Conservation (phyloP, 1,284 basidiomycete species). For the Mycena sp. region DNA sequence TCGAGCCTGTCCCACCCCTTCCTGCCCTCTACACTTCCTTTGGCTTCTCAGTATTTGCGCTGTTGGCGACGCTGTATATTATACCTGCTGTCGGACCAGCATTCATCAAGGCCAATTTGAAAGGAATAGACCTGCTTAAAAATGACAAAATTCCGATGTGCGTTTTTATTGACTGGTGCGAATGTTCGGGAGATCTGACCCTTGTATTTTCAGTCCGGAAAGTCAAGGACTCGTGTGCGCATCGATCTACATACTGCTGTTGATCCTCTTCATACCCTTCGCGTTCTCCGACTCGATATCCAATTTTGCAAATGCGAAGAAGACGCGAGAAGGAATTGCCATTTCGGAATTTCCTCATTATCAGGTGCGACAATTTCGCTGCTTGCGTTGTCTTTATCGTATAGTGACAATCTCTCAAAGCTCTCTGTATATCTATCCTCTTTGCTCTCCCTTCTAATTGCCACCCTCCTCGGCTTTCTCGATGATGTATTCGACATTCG, state of each 20-base stretch:
- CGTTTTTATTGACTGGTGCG: constrained; percentile 38
- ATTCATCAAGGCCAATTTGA: constrained; percentile 81
- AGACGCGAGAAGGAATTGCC: constrained; percentile 67
- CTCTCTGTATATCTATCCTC: constrained; percentile 94
- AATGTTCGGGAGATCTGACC: constrained; percentile 2
- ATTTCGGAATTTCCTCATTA: constrained; percentile 86
- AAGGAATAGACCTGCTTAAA: constrained; percentile 87
- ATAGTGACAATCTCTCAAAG: constrained; percentile 47
- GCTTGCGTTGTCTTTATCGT: not conserved
- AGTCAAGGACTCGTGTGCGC: constrained; percentile 93
- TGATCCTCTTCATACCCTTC: constrained; percentile 91
- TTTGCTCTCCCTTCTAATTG: constrained; percentile 89
- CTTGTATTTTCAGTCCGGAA: constrained; percentile 76
- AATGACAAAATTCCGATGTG: constrained; percentile 77
- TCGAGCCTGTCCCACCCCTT: constrained; percentile 72
- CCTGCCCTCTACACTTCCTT: constrained; percentile 78
- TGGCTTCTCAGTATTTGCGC: constrained; percentile 84
- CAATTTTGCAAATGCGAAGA: constrained; percentile 50
- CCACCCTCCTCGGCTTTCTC: constrained; percentile 94
- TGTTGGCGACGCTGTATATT: constrained; percentile 76
- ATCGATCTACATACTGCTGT: constrained; percentile 85
- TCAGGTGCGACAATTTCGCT: constrained; percentile 74
- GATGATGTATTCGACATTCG: constrained; percentile 99
- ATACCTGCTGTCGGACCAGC: constrained; percentile 79
- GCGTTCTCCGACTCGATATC: constrained; percentile 82